phyloP scores from a whole-genome alignment of 129 eudicot species.

The Saposhnikovia divaricata region DNA sequence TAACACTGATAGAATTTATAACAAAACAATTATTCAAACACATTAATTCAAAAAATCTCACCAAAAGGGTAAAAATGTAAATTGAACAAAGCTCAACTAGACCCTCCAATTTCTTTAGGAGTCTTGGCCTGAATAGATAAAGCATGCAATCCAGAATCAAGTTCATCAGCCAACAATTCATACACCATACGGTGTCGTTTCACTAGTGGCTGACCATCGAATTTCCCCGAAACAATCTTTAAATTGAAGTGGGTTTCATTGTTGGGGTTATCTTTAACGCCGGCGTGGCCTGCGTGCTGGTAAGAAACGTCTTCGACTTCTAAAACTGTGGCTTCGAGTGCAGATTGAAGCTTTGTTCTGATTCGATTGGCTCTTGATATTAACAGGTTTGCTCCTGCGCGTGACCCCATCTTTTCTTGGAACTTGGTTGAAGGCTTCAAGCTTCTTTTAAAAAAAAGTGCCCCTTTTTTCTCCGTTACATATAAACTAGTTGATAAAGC shows the following conservation, averaged over 20 bases:
- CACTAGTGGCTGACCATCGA: slow-evolving; percentile 42
- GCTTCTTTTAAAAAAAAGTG: not conserved
- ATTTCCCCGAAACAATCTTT: slow-evolving; percentile 34
- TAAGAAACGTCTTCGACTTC: slow-evolving; percentile 50
- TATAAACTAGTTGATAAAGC: no score
- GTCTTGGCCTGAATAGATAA: slow-evolving; percentile 49
- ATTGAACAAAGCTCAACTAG: not conserved
- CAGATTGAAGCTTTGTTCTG: slow-evolving; percentile 43
- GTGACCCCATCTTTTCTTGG: slow-evolving; percentile 23
- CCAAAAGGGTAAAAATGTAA: not conserved
- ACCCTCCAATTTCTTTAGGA: slow-evolving; percentile 32
- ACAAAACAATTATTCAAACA: not conserved
- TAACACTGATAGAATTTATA: not conserved
- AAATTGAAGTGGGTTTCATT: slow-evolving; percentile 50
- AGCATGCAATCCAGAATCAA: slow-evolving; percentile 46
- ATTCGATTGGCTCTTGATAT: slow-evolving; percentile 35
- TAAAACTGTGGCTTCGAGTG: slow-evolving; percentile 32
- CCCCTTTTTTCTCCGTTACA: no score
- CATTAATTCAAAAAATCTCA: not conserved
- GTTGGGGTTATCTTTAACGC: slow-evolving; percentile 32
- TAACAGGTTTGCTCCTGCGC: slow-evolving; percentile 15
- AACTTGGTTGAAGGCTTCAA: not conserved
- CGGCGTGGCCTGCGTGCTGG: slow-evolving; percentile 57
- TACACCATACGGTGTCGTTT: slow-evolving; percentile 56
- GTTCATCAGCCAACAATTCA: slow-evolving; percentile 43